Evolutionary conservation across 2,329 filamentous ascomycete species (phyloP).

Genomic region (Sclerotinia spermophila): DNA sequence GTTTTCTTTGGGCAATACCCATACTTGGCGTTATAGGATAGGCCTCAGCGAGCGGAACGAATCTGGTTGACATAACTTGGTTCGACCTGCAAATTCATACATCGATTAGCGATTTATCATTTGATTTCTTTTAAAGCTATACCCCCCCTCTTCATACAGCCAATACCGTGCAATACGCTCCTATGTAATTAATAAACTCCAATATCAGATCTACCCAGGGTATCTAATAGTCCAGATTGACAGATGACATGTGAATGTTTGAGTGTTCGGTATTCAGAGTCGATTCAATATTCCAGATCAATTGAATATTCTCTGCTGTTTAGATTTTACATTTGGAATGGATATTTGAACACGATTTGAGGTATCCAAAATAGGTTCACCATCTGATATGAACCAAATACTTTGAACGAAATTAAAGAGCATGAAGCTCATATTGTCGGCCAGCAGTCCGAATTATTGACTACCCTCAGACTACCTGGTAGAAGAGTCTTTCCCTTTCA

Average conservation of each 20-base stretch:
- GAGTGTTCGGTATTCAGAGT: neutral
- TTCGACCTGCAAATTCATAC: neutral
- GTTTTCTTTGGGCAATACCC: conserved; percentile 10
- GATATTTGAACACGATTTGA: neutral
- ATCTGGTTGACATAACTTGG: neutral
- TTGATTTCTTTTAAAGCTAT: neutral
- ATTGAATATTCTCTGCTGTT: neutral
- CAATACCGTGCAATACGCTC: neutral
- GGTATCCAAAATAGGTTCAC: neutral
- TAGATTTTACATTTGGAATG: neutral
- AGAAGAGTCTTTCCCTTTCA: too few species aligned
- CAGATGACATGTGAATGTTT: neutral
- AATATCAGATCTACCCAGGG: neutral
- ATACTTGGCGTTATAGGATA: conserved; percentile 2
- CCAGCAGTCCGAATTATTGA: neutral
- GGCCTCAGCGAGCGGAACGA: neutral
- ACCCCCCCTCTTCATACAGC: neutral
- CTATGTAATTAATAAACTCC: neutral
- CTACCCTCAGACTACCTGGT: neutral
- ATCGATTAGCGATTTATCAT: neutral
- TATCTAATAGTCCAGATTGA: neutral
- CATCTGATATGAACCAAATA: neutral
- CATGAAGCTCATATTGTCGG: neutral
- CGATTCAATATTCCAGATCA: neutral
- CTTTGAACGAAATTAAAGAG: neutral